A percentile compares a stretch with the other conserved stretches of the same genome.
Evolutionary conservation across 768 basidiomycete genomes (phyloP).

Genomic region (Lactarius akahatsu): DNA sequence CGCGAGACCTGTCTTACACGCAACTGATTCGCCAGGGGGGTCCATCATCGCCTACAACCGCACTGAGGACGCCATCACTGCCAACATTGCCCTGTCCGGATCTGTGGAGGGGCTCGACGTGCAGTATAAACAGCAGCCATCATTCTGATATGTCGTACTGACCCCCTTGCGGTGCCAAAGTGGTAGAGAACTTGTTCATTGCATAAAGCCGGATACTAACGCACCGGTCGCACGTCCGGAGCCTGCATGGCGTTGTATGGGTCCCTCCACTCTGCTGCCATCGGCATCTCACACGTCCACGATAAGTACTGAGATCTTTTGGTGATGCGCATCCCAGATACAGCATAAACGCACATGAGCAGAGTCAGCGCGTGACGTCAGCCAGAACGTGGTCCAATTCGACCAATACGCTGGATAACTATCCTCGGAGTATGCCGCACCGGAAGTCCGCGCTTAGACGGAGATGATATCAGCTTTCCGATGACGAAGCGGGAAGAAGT

Average conservation of each 20-base stretch:
- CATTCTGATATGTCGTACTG: conserved; percentile 1
- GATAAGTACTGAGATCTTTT: neutral
- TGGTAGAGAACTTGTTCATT: neutral
- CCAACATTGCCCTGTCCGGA: conserved; percentile 6
- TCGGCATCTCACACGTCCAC: neutral
- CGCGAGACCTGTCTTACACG: too few relatives aligned
- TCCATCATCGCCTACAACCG: conserved; percentile 8
- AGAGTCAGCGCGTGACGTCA: conserved; percentile 21
- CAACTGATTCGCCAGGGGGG: conserved; percentile 24
- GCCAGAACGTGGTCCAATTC: conserved; percentile 23
- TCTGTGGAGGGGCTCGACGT: neutral
- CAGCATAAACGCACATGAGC: conserved; percentile 7
- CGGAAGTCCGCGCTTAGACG: conserved; percentile 22
- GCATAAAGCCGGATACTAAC: neutral
- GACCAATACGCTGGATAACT: conserved; percentile 1
- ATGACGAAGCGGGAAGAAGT: conserved; percentile 21
- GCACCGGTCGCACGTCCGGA: neutral
- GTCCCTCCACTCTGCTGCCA: conserved; percentile 9
- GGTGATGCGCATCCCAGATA: conserved; percentile 8
- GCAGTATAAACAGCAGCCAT: conserved; percentile 1
- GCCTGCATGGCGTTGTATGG: neutral
- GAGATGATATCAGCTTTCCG: conserved; percentile 26
- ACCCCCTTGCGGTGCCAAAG: neutral
- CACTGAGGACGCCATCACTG: conserved; percentile 13
- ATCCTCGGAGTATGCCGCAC: conserved; percentile 16